Base-by-base conservation (phyloP, 345 rosid species). In the Salix udensis region DNA sequence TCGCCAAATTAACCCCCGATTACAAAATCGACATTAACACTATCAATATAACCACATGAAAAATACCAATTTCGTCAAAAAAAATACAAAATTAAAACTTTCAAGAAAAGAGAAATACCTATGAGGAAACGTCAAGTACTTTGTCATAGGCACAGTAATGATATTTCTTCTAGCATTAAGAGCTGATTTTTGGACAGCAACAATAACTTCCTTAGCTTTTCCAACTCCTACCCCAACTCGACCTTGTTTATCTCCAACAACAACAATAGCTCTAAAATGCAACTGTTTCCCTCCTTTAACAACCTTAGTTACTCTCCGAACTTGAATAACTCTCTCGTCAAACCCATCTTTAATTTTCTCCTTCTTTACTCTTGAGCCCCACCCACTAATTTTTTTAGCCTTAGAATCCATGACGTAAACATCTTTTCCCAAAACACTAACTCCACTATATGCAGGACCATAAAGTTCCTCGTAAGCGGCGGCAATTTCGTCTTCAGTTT, bases 261-360 rank as follows among this genome's bases (percentile, higher is more conserved):
- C 91, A 52, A 95, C 96, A 82, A 91, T 79, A 0, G 88, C 96
- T 81, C 98, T 85, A 46, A 91, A 95, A 62, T 89, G 89, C 87
- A 93, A 67, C 34, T 90, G 91, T 77, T 90, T 91, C 76, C 98
- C 98, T 65, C 97, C 98, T 86, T 95, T 90, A n/a, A 91, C 96
- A 74, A 91, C 97, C 79, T 91, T 95, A 31, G 94, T 89, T 46
- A 93, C 98, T 76, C 97, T 85, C 79, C 97, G 72, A 5, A 90
- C 93, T 79, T 91, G 94, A 34, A 93, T 85, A 53, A 95, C 98
- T 71, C 97, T 86, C 90, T 95, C 98, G 23, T 95, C 97, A 42
- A 93, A 87, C 70, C 92, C 98, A 66, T 95, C 98, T 72, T 83
- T 80, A 2, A 85, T 53, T 80, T 89, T 93, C 81, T 90, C 90